Conservation (phyloP, 768 basidiomycete genomes). For the Lactarius trivialis region DNA sequence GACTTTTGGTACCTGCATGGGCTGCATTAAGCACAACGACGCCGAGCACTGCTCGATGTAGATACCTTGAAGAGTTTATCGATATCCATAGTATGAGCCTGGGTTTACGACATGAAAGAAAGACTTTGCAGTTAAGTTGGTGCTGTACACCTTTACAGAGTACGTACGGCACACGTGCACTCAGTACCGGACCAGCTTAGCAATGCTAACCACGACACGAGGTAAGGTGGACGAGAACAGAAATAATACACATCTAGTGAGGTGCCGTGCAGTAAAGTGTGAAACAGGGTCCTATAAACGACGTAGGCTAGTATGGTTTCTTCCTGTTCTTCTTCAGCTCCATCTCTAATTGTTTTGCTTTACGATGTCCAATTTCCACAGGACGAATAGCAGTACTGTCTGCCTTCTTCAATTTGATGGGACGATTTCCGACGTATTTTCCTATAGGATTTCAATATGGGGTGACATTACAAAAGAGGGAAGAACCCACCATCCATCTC, state of each 20-base stretch:
- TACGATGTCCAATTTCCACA: conserved; percentile 89
- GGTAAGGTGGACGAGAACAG: background rate
- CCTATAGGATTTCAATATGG: conserved; percentile 39
- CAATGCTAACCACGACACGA: background rate
- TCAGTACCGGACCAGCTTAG: too few relatives aligned
- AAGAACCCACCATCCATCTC: conserved; percentile 87
- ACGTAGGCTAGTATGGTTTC: conserved; percentile 61
- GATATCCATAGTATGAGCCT: conserved; percentile 36
- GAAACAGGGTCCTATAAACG: background rate
- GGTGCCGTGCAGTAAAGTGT: background rate
- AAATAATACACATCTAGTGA: background rate
- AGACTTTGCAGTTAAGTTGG: background rate
- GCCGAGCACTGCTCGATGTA: background rate
- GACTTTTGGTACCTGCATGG: conserved; percentile 57
- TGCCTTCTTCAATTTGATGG: conserved; percentile 95
- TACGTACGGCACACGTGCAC: background rate
- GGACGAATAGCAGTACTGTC: conserved; percentile 79
- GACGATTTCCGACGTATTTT: conserved; percentile 97
- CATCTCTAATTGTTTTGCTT: conserved; percentile 85
- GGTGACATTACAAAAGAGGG: background rate
- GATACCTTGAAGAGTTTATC: conserved; percentile 45
- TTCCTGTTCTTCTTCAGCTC: conserved; percentile 81
- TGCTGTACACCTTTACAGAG: background rate
- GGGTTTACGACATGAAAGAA: background rate
- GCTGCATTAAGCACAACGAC: conserved; percentile 1